A percentile compares a stretch with the other conserved stretches of the same genome.
phyloP scores from a whole-genome alignment of 805 yeast species.

The Wilhelminamyces savonicus region DNA sequence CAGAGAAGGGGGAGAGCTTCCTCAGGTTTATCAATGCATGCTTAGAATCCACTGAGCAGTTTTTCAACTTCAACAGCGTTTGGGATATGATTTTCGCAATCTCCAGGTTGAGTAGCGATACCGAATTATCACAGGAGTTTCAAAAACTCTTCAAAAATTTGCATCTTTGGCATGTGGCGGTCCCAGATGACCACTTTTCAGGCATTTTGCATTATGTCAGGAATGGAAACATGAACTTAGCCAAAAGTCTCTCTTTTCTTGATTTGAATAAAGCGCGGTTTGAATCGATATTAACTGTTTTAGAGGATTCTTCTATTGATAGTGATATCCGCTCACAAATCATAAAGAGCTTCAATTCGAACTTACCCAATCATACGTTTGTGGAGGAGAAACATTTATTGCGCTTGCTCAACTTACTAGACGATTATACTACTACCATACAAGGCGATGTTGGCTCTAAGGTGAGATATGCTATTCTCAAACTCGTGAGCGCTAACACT shows the following conservation, averaged over 20 bases:
- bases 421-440: slow-evolving; percentile 71
- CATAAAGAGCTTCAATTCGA: slow-evolving; percentile 15
- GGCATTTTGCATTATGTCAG: slow-evolving; percentile 33
- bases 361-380: slow-evolving; percentile 4
- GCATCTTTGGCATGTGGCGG: slow-evolving; percentile 1
- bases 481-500: slow-evolving; percentile 27
- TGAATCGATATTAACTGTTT: no score
- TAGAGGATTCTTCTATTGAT: slow-evolving; percentile 19
- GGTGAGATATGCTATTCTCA: slow-evolving; percentile 49
- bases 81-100: slow-evolving; percentile 15
- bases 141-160: slow-evolving; percentile 10
- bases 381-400: slow-evolving; percentile 4
- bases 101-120: slow-evolving; percentile 4
- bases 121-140: slow-evolving; percentile 5
- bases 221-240: slow-evolving; percentile 30
- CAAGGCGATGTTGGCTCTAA: slow-evolving; percentile 92
- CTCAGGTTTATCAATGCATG: slow-evolving; percentile 12
- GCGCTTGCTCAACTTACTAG: slow-evolving; percentile 35
- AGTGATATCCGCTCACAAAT: slow-evolving; percentile 22
- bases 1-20: slow-evolving; percentile 32
- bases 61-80: slow-evolving; percentile 1
- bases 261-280: slow-evolving; percentile 8
- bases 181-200: slow-evolving; percentile 8
- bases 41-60: background rate
- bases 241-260: slow-evolving; percentile 24